Conservation (phyloP, 139 green algal genomes). For the Zygnema circumcarinatum region DNA sequence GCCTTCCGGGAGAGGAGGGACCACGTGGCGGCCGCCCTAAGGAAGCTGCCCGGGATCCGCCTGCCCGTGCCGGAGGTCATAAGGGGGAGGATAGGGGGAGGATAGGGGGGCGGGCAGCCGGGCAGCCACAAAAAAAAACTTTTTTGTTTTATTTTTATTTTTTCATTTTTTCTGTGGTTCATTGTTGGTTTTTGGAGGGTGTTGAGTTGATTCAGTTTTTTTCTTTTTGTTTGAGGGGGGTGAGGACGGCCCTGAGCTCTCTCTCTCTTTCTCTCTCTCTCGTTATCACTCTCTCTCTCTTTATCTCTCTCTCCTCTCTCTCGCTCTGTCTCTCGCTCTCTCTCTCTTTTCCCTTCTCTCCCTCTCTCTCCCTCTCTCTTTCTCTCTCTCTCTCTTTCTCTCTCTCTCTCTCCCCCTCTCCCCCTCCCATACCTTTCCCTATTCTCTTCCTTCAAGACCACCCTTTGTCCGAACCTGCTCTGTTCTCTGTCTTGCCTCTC, state of each 20-base stretch:
- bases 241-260: not conserved
- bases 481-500: not conserved
- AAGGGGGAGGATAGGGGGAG: too few species aligned
- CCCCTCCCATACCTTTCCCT: not conserved
- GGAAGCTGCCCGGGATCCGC: not conserved
- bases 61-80: conserved; percentile 41
- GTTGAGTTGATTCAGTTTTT: too few species aligned
- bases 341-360: not conserved
- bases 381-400: not conserved
- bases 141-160: too few species aligned
- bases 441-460: not conserved
- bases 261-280: not conserved
- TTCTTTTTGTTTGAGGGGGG: too few species aligned
- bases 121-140: too few species aligned
- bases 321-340: not conserved
- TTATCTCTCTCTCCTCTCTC: not conserved
- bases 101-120: too few species aligned
- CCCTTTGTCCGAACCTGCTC: not conserved
- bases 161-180: too few species aligned
- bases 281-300: not conserved
- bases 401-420: not conserved
- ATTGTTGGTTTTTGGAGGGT: too few species aligned
- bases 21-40: conserved; percentile 36
- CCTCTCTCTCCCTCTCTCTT: too few species aligned
- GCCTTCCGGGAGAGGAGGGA: conserved; percentile 80